These are phyloP conservation scores for Eragrostis curvula DNA, from an alignment of 176 grass and related monocot species.

Conservation along the genomic window DNA sequence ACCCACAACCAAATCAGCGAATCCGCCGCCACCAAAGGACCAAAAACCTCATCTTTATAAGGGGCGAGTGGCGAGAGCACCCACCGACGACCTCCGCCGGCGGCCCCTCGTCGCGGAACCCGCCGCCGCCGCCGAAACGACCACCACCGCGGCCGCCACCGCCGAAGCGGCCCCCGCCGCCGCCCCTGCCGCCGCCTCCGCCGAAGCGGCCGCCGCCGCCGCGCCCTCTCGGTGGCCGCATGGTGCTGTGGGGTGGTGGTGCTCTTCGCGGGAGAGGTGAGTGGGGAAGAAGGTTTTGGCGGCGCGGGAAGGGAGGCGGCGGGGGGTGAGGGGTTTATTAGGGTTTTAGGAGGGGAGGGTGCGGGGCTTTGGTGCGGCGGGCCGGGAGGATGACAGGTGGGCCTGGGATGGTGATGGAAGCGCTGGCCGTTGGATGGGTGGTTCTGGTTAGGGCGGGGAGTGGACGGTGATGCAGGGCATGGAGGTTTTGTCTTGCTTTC, in stretches of 20 bases:
- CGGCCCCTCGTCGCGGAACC: slow-evolving; percentile 90
- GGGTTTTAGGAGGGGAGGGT: slow-evolving; percentile 42
- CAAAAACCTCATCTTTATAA: not conserved
- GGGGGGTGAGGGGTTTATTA: slow-evolving; percentile 50
- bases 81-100: slow-evolving; percentile 86
- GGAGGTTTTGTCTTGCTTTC: not conserved
- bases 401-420: not conserved
- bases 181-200: slow-evolving; percentile 31
- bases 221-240: slow-evolving; percentile 93
- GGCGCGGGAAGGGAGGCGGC: slow-evolving; percentile 42
- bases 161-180: slow-evolving; percentile 73
- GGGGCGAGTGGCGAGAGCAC: not conserved
- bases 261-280: not conserved
- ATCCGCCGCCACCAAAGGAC: not conserved
- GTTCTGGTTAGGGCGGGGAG: not conserved
- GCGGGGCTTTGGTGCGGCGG: slow-evolving; percentile 37
- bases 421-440: slow-evolving; percentile 34
- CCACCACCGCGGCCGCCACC: slow-evolving; percentile 73
- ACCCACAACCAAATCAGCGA: not conserved
- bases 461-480: slow-evolving; percentile 10
- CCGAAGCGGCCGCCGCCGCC: slow-evolving; percentile 56
- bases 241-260: slow-evolving; percentile 15
- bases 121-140: slow-evolving; percentile 64
- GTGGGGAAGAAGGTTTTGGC: slow-evolving; percentile 27
- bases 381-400: slow-evolving; percentile 1